These are phyloP conservation scores for Penicillium diatomitis DNA, from an alignment of 495 filamentous ascomycete genomes.

Conservation along the genomic window DNA sequence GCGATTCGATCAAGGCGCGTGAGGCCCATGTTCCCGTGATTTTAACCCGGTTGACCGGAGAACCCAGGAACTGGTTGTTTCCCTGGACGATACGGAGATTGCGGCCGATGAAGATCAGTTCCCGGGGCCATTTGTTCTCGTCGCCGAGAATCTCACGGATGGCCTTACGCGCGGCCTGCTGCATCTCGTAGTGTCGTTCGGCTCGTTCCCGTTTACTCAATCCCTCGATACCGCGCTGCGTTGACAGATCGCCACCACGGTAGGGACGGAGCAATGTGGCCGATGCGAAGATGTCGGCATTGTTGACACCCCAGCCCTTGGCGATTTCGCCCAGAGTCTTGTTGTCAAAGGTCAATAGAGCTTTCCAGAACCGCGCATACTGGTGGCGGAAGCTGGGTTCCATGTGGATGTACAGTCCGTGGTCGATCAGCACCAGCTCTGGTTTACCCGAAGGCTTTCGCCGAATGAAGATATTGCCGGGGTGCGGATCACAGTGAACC, in stretches of 20 bases:
- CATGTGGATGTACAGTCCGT: slow-evolving; percentile 92
- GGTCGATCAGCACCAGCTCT: slow-evolving; percentile 92
- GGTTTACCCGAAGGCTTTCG: slow-evolving; percentile 70
- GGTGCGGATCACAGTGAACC: slow-evolving; percentile 93
- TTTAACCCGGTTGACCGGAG: slow-evolving; percentile 90
- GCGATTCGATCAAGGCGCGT: slow-evolving; percentile 61
- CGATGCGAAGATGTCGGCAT: slow-evolving; percentile 81
- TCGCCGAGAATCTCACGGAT: slow-evolving; percentile 79
- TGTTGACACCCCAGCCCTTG: slow-evolving; percentile 73
- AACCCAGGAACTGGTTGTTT: slow-evolving; percentile 78
- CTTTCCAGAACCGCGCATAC: slow-evolving; percentile 90
- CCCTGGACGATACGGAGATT: slow-evolving; percentile 89
- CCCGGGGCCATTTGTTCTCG: slow-evolving; percentile 85
- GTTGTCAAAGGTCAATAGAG: slow-evolving; percentile 90
- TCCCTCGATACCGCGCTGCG: slow-evolving; percentile 51
- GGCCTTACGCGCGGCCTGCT: slow-evolving; percentile 71
- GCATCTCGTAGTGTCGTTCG: slow-evolving; percentile 70
- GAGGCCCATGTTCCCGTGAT: slow-evolving; percentile 89
- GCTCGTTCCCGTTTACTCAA: slow-evolving; percentile 43
- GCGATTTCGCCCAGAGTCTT: slow-evolving; percentile 62
- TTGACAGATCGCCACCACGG: slow-evolving; percentile 66
- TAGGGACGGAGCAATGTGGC: slow-evolving; percentile 88
- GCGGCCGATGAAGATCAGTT: slow-evolving; percentile 90
- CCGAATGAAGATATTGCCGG: slow-evolving; percentile 93
- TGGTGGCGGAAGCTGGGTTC: slow-evolving; percentile 73